Conservation (phyloP, 2,329 filamentous ascomycete species). For the Botrytis galanthina region DNA sequence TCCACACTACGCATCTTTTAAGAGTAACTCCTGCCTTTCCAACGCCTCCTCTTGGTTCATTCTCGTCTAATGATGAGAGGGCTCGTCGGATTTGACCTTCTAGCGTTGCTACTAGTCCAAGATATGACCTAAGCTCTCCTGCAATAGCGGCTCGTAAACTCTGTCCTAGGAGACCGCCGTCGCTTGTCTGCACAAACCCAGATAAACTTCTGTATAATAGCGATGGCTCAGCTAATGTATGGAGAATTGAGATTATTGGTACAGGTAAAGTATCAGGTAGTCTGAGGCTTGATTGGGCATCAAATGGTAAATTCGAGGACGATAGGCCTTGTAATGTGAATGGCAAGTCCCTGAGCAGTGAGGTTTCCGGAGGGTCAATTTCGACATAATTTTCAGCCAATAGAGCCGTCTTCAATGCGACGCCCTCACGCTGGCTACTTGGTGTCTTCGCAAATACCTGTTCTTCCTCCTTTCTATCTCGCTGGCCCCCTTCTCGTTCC, state of each 20-base stretch:
- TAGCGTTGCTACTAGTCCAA: constrained; percentile 85
- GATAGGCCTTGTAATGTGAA: constrained; percentile 92
- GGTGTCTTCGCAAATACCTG: constrained; percentile 33
- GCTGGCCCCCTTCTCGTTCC: constrained; percentile 36
- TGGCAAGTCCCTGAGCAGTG: constrained; percentile 75
- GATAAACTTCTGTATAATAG: constrained; percentile 83
- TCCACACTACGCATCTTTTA: constrained; percentile 96
- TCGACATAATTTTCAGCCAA: constrained; percentile 56
- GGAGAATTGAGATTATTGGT: constrained; percentile 81
- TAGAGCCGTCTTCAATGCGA: constrained; percentile 51
- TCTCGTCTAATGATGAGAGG: constrained; percentile 68
- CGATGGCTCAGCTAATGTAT: constrained; percentile 88
- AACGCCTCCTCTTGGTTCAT: constrained; percentile 65
- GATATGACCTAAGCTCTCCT: constrained; percentile 81
- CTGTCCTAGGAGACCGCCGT: constrained; percentile 84
- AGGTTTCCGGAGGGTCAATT: constrained; percentile 61
- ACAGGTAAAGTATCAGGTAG: constrained; percentile 77
- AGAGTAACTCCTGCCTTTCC: constrained; percentile 88
- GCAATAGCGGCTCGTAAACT: constrained; percentile 86
- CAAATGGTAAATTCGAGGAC: constrained; percentile 78
- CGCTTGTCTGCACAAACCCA: constrained; percentile 75
- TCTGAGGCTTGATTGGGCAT: constrained; percentile 65
- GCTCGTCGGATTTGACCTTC: constrained; percentile 89
- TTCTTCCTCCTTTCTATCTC: constrained; percentile 37
- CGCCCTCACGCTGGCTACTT: constrained; percentile 31